These are phyloP conservation scores for Trypanosoma platydactyli DNA, from an alignment of 208 protist genomes.

Conservation along the genomic window DNA sequence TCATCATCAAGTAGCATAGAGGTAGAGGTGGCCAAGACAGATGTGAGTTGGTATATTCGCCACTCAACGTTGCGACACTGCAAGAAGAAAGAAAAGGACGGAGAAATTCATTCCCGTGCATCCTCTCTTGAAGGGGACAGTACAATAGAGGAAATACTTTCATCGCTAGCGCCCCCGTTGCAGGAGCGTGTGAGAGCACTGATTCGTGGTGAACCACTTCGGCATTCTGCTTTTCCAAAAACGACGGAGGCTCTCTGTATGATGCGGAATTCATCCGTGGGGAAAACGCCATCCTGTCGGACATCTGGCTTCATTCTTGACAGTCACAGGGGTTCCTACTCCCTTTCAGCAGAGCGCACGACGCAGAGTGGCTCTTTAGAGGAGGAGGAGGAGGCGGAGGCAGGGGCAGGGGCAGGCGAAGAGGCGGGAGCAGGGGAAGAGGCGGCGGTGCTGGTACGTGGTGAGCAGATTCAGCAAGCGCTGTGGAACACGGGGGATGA, in stretches of 20 bases:
- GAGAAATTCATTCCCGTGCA: not conserved
- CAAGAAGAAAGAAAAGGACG: not conserved
- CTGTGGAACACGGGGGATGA: no score
- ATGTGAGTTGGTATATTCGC: conserved; percentile 56
- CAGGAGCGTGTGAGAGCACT: conserved; percentile 24
- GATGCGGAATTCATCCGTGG: conserved; percentile 4
- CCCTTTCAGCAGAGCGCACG: not conserved
- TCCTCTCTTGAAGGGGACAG: conserved; percentile 12
- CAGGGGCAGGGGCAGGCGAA: not conserved
- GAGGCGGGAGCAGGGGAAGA: not conserved
- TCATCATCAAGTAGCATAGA: conserved; percentile 34
- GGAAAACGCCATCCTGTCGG: not conserved
- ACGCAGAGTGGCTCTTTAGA: conserved; percentile 2
- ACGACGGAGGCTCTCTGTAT: conserved; percentile 17
- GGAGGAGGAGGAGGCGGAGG: not conserved
- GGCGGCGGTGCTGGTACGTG: not conserved
- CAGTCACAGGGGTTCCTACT: not conserved
- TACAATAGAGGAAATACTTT: conserved; percentile 23
- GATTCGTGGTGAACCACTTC: conserved; percentile 2
- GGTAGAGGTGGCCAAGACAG: conserved; percentile 62
- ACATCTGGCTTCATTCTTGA: not conserved
- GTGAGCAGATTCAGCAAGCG: no score
- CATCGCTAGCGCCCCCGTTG: conserved; percentile 10
- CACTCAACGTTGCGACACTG: not conserved
- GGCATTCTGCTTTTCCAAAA: conserved; percentile 18